Base-by-base conservation (phyloP, 2,329 filamentous ascomycete genomes). In the Leptographium lundbergii region DNA sequence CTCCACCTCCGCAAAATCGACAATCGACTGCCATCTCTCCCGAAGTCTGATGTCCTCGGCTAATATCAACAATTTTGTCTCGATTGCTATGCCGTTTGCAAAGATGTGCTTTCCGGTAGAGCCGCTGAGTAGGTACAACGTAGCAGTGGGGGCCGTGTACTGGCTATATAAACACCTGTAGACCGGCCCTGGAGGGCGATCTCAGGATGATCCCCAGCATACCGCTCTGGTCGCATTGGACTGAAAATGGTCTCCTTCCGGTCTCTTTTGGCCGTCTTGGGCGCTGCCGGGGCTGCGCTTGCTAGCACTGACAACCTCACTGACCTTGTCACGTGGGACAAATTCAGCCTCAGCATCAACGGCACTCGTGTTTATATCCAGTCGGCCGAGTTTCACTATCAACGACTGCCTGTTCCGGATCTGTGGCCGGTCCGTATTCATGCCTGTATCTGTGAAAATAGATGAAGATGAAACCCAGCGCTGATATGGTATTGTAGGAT, bases 381-480 rank as follows among this genome's bases (percentile, higher is more conserved):
- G 68, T 71, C 62, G 1, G 77, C 73, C 27, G 78, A 81, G 62
- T 80, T 81, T 50, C 78, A 81, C 62, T 81, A 80, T 59, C 72
- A 75, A 62, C 72, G 78, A 3, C 71, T 81, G 39, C 79, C 78
- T 0, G 76, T 80, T 0, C 78, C 78, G 0, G 78, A 80, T 57
- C 63, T 81, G 29, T 81, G 79, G 76, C 65, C 69, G 25, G 68
- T 72, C 60, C 54, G 66, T 56, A 25, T 2, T 27, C n/a, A 17
- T 56, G 25, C 60, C 36, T 39, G 36, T 39, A 4, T 39, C 36
- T 17, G 9, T 17, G 13, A 9, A 17, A 39, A 6, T 17, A 29
- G 56, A 19, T 11, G 50, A 34, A 9, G 36, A 39, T 39, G 36
- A 39, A 17, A 17, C 36, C 36, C 32, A 34, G 32, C 32, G 32